phyloP scores from a whole-genome alignment of 192 early-diverging fungal genomes.

The Gamsiella multidivaricata region DNA sequence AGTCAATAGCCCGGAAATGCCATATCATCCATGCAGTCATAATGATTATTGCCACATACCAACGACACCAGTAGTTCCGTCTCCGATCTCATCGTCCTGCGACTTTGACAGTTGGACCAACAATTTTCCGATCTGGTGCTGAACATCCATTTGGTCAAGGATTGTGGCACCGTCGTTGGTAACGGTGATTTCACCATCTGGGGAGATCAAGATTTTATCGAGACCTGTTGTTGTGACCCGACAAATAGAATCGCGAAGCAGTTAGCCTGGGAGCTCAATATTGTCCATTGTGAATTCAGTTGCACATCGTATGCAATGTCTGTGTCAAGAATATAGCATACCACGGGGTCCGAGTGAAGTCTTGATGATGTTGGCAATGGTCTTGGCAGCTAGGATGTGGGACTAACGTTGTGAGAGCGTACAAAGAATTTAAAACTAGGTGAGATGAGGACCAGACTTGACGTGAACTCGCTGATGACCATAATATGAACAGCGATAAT shows the following conservation, averaged over 20 bases:
- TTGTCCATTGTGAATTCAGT: neutral
- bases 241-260: neutral
- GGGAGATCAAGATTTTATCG: slow-evolving; percentile 99
- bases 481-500: too few species aligned
- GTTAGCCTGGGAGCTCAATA: neutral
- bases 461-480: too few species aligned
- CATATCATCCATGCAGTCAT: neutral
- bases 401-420: slow-evolving; percentile 68
- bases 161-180: slow-evolving; percentile 99
- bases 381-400: slow-evolving; percentile 97
- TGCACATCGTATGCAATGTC: too few species aligned
- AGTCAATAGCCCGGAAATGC: neutral
- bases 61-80: slow-evolving; percentile 99
- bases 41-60: slow-evolving; percentile 65
- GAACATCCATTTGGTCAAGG: slow-evolving; percentile 96
- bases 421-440: too few species aligned
- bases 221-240: slow-evolving; percentile 68
- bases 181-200: slow-evolving; percentile 99
- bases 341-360: slow-evolving; percentile 98
- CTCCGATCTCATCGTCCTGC: slow-evolving; percentile 99
- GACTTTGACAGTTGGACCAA: slow-evolving; percentile 96
- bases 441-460: too few species aligned
- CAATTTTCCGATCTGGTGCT: slow-evolving; percentile 99
- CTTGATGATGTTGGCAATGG: slow-evolving; percentile 97
- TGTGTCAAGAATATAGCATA: too few species aligned